Conservation (phyloP, 1,284 basidiomycete genomes). For the Sanghuangporus sanghuang region DNA sequence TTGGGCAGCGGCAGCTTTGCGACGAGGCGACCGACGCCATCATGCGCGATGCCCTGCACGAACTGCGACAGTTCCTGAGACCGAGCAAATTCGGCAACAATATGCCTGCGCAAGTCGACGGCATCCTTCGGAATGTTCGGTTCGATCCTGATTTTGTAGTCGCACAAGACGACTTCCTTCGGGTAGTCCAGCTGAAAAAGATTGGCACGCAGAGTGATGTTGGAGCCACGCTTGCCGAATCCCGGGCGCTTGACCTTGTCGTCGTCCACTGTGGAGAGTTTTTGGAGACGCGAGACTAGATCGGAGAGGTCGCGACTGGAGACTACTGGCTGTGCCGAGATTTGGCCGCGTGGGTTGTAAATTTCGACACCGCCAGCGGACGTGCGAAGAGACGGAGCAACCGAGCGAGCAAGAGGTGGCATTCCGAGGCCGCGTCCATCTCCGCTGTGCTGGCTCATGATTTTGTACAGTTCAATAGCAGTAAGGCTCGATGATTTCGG, state of each 20-base stretch:
- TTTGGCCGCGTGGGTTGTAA: neutral
- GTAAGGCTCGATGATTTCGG: too few species aligned
- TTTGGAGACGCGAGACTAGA: neutral
- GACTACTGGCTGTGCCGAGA: neutral
- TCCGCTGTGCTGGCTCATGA: neutral
- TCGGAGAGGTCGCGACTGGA: neutral
- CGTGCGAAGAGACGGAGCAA: neutral
- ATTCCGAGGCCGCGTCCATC: too few species aligned
- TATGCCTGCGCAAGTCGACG: constrained; percentile 37
- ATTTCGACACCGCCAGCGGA: neutral
- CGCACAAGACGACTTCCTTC: constrained; percentile 42
- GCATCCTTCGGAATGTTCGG: constrained; percentile 45
- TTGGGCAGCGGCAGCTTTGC: constrained; percentile 46
- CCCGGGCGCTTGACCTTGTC: constrained; percentile 44
- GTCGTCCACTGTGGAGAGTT: constrained; percentile 13
- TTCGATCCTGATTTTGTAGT: constrained; percentile 54
- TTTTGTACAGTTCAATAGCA: neutral
- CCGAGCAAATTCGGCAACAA: constrained; percentile 55
- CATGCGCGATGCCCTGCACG: constrained; percentile 51
- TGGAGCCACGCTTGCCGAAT: constrained; percentile 52
- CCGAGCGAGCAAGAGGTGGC: neutral
- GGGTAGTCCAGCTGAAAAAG: constrained; percentile 56
- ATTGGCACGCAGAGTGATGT: constrained; percentile 55
- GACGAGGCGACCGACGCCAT: constrained; percentile 51
- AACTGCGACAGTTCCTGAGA: constrained; percentile 37